Conservation (phyloP, 2,329 filamentous ascomycete species). For the Microdochium paspali region DNA sequence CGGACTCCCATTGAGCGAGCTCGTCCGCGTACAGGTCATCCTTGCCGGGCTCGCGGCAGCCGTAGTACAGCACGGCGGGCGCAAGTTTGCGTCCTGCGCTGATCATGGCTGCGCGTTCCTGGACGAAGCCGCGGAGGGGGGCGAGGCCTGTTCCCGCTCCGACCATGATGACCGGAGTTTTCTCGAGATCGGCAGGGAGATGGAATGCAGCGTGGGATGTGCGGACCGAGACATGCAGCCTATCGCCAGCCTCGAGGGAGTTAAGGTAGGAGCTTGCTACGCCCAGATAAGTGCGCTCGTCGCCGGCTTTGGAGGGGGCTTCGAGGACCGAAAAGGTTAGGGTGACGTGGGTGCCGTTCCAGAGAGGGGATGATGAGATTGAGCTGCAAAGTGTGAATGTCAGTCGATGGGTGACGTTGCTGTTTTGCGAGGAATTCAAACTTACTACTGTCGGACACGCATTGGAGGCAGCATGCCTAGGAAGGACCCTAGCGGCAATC, state of each 20-base stretch:
- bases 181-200: conserved; percentile 12
- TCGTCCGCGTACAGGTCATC: conserved; percentile 33
- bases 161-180: conserved; percentile 19
- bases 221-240: conserved; percentile 5
- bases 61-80: conserved; percentile 36
- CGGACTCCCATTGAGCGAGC: conserved; percentile 32
- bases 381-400: conserved; percentile 23
- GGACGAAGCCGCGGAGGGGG: conserved; percentile 36
- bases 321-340: conserved; percentile 62
- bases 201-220: conserved; percentile 10
- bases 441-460: conserved; percentile 14
- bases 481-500: conserved; percentile 25
- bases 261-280: conserved; percentile 32
- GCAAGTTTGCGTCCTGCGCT: conserved; percentile 28
- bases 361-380: conserved; percentile 65
- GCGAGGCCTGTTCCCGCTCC: conserved; percentile 29
- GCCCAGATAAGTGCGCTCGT: conserved; percentile 25
- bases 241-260: conserved; percentile 10
- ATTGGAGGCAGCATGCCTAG: conserved; percentile 47
- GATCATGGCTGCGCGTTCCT: conserved; percentile 27
- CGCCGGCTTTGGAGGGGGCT: conserved; percentile 29
- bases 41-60: conserved; percentile 31
- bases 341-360: conserved; percentile 44
- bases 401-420: background rate
- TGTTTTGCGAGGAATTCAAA: background rate